A percentile compares a stretch with the other conserved stretches of the same genome.
Evolutionary conservation across 768 basidiomycete genomes (phyloP).

Genomic region (Tephrocybe rancida): DNA sequence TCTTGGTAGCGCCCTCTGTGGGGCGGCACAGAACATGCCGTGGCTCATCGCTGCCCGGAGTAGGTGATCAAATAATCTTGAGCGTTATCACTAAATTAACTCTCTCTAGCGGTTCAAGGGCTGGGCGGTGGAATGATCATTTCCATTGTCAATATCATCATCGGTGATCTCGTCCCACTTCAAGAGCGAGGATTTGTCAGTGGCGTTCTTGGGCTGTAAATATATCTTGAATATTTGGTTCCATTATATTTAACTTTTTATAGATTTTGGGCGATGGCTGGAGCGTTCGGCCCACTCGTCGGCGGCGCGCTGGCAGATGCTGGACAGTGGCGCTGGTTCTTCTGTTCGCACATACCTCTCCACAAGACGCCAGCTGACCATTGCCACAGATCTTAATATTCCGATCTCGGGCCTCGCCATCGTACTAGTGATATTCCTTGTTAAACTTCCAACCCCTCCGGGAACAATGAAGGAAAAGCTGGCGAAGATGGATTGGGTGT

Average conservation of each 20-base stretch:
- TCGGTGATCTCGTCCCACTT: slow-evolving; percentile 49
- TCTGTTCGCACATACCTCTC: slow-evolving; percentile 28
- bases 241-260: not conserved
- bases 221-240: not conserved
- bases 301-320: slow-evolving; percentile 34
- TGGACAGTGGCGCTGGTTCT: slow-evolving; percentile 42
- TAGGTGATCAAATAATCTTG: not conserved
- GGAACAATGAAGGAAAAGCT: slow-evolving; percentile 37
- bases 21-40: slow-evolving; percentile 38
- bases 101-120: slow-evolving; percentile 36
- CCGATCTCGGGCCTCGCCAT: slow-evolving; percentile 35
- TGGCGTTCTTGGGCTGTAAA: slow-evolving; percentile 36
- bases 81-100: not conserved
- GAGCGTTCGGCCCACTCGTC: slow-evolving; percentile 34
- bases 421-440: slow-evolving; percentile 27
- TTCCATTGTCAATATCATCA: slow-evolving; percentile 39
- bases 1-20: slow-evolving; percentile 39
- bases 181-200: slow-evolving; percentile 42
- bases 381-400: slow-evolving; percentile 38
- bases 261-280: slow-evolving; percentile 36
- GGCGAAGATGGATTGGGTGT: slow-evolving; percentile 46
- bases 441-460: slow-evolving; percentile 34
- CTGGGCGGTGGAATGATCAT: slow-evolving; percentile 42
- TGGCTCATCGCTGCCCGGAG: slow-evolving; percentile 41
- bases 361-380: not conserved